Conservation (phyloP, 192 early-diverging fungal genomes). For the Mortierella antarctica region DNA sequence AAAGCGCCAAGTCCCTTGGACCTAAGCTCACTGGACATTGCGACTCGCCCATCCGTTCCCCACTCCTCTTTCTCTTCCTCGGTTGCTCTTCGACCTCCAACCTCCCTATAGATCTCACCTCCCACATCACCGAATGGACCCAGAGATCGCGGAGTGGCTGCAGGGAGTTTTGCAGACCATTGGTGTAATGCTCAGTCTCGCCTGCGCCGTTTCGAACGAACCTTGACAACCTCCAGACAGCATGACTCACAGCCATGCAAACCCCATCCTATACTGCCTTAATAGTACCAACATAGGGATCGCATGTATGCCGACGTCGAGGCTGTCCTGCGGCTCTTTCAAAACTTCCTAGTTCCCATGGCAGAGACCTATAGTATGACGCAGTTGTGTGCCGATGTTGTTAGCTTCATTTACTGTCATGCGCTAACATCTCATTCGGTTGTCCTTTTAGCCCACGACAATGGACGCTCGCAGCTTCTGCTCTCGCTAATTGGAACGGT, state of each 20-base stretch:
- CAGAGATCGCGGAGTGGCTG: slow-evolving; percentile 52
- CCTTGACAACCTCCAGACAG: background rate
- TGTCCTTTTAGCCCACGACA: slow-evolving; percentile 60
- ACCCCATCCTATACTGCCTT: background rate
- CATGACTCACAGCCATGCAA: background rate
- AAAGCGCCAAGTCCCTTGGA: no score
- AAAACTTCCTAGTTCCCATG: slow-evolving; percentile 68
- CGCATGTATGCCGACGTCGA: slow-evolving; percentile 75
- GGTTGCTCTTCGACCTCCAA: background rate
- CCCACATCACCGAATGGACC: slow-evolving; percentile 24
- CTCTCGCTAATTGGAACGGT: slow-evolving; percentile 90
- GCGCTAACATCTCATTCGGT: background rate
- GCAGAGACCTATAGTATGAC: slow-evolving; percentile 76
- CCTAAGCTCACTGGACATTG: background rate
- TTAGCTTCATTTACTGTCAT: background rate
- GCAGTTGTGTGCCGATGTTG: background rate
- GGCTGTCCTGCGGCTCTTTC: slow-evolving; percentile 64
- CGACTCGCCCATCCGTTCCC: background rate
- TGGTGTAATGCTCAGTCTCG: slow-evolving; percentile 13
- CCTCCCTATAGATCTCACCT: background rate
- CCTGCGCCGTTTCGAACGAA: background rate
- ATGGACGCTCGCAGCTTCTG: slow-evolving; percentile 70
- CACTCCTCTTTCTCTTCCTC: background rate
- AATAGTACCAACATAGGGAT: slow-evolving; percentile 71
- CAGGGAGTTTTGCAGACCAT: slow-evolving; percentile 41